Evolutionary conservation across 441 rosid species (phyloP).

Genomic region (Gossypium schwendimanii): DNA sequence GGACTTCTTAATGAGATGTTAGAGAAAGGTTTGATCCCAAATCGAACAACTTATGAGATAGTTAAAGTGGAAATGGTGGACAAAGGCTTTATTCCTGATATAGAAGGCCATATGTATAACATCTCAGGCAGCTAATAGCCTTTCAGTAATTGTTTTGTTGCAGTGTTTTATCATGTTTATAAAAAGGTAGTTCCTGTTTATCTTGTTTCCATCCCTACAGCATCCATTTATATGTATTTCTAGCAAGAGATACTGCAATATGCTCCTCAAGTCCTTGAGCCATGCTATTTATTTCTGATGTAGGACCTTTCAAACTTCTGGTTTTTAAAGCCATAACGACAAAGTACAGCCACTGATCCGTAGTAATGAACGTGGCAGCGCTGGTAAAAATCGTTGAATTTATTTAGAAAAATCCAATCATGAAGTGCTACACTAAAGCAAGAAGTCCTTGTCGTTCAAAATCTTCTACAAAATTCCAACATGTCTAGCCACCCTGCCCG

Average conservation of each 20-base stretch:
- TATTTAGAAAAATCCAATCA: no score
- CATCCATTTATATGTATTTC: background rate
- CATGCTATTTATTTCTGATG: background rate
- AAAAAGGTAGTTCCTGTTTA: background rate
- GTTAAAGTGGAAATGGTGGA: conserved; percentile 68
- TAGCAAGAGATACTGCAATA: background rate
- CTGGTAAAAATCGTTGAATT: no score
- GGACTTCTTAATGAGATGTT: conserved; percentile 75
- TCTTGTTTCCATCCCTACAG: background rate
- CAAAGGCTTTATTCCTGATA: conserved; percentile 73
- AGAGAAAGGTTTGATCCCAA: conserved; percentile 75
- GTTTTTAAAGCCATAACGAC: background rate
- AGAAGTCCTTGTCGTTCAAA: no score
- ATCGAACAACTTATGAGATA: conserved; percentile 53
- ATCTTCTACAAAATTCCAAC: no score
- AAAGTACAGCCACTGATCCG: no score
- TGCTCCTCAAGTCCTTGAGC: background rate
- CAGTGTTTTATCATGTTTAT: background rate
- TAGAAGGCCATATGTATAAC: conserved; percentile 58
- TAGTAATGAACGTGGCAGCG: no score
- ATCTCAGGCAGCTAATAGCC: conserved; percentile 20
- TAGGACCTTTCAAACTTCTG: conserved; percentile 2
- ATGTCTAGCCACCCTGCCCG: no score
- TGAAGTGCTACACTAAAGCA: no score
- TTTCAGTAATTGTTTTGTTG: background rate